Conservation (phyloP, 2,329 filamentous ascomycete species). For the Pseudophaeomoniella oleicola region DNA sequence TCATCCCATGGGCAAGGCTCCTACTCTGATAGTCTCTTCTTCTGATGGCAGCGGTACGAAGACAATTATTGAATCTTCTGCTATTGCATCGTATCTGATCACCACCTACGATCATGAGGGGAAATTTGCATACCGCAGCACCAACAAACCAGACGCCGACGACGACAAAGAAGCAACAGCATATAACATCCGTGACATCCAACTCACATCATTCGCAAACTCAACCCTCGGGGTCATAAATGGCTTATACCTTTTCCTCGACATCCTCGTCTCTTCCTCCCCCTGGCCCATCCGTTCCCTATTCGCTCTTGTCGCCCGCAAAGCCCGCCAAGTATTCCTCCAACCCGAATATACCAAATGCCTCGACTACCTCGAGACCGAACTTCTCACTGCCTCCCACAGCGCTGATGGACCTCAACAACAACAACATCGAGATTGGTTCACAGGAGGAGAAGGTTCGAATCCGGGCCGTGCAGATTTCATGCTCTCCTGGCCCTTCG, state of each 20-base stretch:
- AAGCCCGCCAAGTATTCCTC: slow-evolving; percentile 6
- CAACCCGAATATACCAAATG: slow-evolving; percentile 6
- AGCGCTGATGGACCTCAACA: too few relatives aligned
- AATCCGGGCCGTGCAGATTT: slow-evolving; percentile 10
- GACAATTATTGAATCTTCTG: slow-evolving; percentile 16
- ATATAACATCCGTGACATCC: too few relatives aligned
- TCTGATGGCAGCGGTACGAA: slow-evolving; percentile 8
- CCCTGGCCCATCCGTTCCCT: slow-evolving; percentile 10
- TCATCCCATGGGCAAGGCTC: slow-evolving; percentile 78
- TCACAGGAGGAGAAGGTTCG: too few relatives aligned
- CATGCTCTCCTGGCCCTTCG: slow-evolving; percentile 8
- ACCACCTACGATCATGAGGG: slow-evolving; percentile 15
- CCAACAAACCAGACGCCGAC: slow-evolving; percentile 1
- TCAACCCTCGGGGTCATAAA: slow-evolving; percentile 12
- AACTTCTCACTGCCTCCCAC: too few relatives aligned
- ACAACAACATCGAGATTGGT: too few relatives aligned
- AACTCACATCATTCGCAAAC: slow-evolving; percentile 14
- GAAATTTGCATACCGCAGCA: slow-evolving; percentile 11
- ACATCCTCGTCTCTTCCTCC: slow-evolving; percentile 5
- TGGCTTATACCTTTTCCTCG: slow-evolving; percentile 13
- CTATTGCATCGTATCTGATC: slow-evolving; percentile 18
- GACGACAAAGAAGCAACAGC: slow-evolving; percentile 16
- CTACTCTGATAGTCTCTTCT: slow-evolving; percentile 22
- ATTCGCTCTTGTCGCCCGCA: slow-evolving; percentile 4
- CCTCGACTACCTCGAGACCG: slow-evolving; percentile 7